Evolutionary conservation across 352 stramenopile species (phyloP).

Genomic region (Blastocystis sp.): DNA sequence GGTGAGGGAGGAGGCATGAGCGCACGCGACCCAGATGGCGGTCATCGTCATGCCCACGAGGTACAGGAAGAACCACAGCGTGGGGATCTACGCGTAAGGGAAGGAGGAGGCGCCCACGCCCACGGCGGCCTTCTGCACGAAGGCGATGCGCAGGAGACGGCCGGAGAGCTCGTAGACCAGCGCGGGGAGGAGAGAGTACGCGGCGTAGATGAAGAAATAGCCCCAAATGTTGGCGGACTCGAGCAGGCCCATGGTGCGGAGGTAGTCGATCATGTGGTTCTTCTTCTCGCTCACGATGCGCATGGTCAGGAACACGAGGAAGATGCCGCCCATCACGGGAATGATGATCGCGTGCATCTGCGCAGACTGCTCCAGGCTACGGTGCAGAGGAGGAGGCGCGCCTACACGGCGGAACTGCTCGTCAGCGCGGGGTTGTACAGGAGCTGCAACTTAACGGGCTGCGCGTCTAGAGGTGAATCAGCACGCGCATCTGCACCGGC

Average conservation of each 20-base stretch:
- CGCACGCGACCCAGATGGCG: not conserved
- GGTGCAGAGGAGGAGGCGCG: too few relatives aligned
- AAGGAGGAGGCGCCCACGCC: not conserved
- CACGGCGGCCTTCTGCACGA: not conserved
- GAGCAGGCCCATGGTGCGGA: slow-evolving; percentile 17
- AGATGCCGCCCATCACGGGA: not conserved
- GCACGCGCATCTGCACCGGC: not conserved
- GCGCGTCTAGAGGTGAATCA: not conserved
- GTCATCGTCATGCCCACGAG: not conserved
- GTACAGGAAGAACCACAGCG: not conserved
- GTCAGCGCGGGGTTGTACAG: not conserved
- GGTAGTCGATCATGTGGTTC: slow-evolving; percentile 5
- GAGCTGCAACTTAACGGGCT: not conserved
- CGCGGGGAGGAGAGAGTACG: not conserved
- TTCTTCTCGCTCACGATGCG: slow-evolving; percentile 38
- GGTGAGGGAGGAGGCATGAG: not conserved
- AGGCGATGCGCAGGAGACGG: not conserved
- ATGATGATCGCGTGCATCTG: not conserved
- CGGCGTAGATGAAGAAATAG: not conserved
- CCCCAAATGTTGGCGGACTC: not conserved
- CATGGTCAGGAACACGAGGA: not conserved
- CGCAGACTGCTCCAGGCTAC: not conserved
- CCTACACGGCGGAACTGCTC: not conserved
- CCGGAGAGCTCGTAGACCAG: slow-evolving; percentile 6
- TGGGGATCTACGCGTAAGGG: not conserved